Base-by-base conservation (phyloP, 768 basidiomycete species). In the Gloeostereum incarnatum region DNA sequence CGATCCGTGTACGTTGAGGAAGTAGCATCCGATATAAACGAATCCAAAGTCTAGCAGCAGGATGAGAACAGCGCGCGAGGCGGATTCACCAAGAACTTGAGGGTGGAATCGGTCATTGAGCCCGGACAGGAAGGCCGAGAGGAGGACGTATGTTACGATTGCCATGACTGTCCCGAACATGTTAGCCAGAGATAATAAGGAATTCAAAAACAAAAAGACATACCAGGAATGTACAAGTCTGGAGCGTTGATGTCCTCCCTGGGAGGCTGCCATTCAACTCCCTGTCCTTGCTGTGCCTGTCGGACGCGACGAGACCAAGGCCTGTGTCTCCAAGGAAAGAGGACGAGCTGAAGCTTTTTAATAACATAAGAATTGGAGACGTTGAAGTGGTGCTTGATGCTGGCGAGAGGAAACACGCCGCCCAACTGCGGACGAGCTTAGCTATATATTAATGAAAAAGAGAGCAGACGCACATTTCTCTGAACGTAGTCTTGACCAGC, bases 361-460 rank as follows among this genome's bases (percentile, higher is more conserved):
- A 97, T 79, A 39, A 98, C 96, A 56, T 99, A 99, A 0, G 80
- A 82, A 54, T 97, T 97, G 10, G 88, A 90, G 7, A 99, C 96
- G 57, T 96, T 90, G 63, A 98, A 98, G 49, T 87, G 81, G 52
- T 90, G 81, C 55, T 94, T 92, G 37, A 96, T 66, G 31, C 80
- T 67, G 8, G 76, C 68, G 22, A 82, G 60, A 2, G 89, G 91
- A 41, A 94, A 71, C 43, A 84, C 68, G 10, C 81, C 75, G 17
- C 82, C 85, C 47, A 93, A 81, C 90, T 94, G 49, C 21, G 35
- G 33, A 42, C 29, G 31, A 35, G 38, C 27, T 35, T n/a, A n/a
- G n/a, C n/a, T n/a, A n/a, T n/a, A n/a, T n/a, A n/a, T n/a, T n/a
- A n/a, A n/a, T n/a, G n/a, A n/a, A n/a, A n/a, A n/a, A n/a, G n/a